Conservation (phyloP, 2,329 filamentous ascomycete genomes). For the Fusarium vanettenii region DNA sequence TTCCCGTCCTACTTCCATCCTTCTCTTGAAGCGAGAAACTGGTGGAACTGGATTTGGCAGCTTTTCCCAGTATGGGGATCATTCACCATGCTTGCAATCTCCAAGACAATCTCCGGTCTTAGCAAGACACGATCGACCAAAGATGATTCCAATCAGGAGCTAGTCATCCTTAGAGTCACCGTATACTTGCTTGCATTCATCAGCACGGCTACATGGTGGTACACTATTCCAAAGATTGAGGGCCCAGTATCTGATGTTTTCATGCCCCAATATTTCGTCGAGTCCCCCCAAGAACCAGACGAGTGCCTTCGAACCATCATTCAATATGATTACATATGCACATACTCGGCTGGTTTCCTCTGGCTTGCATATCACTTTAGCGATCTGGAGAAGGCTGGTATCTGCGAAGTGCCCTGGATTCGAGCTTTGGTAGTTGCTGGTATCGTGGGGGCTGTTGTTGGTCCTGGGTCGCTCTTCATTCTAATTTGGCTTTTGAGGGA, state of each 20-base stretch:
- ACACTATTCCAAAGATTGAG: slow-evolving; percentile 5
- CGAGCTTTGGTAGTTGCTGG: neutral
- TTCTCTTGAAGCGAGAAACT: slow-evolving; percentile 38
- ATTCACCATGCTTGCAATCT: slow-evolving; percentile 19
- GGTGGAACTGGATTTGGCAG: slow-evolving; percentile 49
- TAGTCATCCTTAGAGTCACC: neutral
- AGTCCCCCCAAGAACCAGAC: slow-evolving; percentile 19
- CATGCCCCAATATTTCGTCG: slow-evolving; percentile 38
- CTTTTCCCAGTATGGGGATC: slow-evolving; percentile 44
- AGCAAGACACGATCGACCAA: accelerated
- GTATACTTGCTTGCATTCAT: neutral
- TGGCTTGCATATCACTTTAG: slow-evolving; percentile 41
- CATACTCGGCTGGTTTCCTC: slow-evolving; percentile 25
- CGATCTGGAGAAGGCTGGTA: slow-evolving; percentile 36
- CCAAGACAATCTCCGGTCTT: neutral
- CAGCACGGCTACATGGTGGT: slow-evolving; percentile 37
- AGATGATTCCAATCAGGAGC: neutral
- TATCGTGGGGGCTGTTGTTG: slow-evolving; percentile 3
- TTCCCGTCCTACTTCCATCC: slow-evolving; percentile 35
- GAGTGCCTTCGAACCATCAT: slow-evolving; percentile 36
- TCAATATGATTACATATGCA: slow-evolving; percentile 45
- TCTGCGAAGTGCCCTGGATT: slow-evolving; percentile 19
- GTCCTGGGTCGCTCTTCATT: slow-evolving; percentile 30
- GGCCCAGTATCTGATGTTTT: slow-evolving; percentile 27
- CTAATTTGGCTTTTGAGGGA: slow-evolving; percentile 35